Percentiles rank a stretch among this genome's conserved stretches.
phyloP scores from a whole-genome alignment of 2,329 filamentous ascomycete species.

The Ophiostoma triangulosporum region DNA sequence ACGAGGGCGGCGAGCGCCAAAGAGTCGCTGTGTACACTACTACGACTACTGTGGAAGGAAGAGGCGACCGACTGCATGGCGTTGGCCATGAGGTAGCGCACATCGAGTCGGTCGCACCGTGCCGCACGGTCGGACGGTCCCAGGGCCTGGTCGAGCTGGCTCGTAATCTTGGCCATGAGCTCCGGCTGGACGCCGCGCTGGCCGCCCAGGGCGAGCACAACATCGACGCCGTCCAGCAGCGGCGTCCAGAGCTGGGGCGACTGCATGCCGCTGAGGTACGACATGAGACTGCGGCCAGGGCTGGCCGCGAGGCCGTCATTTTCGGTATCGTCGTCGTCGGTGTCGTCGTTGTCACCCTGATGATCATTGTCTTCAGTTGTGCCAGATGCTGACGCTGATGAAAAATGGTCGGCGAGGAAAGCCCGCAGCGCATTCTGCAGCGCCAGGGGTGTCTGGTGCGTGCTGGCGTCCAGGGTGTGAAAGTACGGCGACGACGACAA shows the following conservation, averaged over 20 bases:
- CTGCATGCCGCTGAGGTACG: slow-evolving; percentile 34
- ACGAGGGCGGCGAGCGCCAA: slow-evolving; percentile 42
- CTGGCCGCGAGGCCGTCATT: not conserved
- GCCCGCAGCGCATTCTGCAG: slow-evolving; percentile 45
- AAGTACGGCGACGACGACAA: slow-evolving; percentile 21
- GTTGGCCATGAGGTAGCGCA: slow-evolving; percentile 48
- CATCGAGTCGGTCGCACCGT: slow-evolving; percentile 42
- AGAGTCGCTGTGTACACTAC: not conserved
- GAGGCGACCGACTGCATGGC: slow-evolving; percentile 44
- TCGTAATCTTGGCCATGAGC: slow-evolving; percentile 33
- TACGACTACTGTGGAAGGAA: not conserved
- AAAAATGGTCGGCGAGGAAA: slow-evolving; percentile 36
- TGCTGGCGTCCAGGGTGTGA: slow-evolving; percentile 28
- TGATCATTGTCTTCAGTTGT: not conserved
- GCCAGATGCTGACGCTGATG: not conserved
- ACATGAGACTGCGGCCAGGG: slow-evolving; percentile 29
- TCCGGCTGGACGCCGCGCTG: slow-evolving; percentile 39
- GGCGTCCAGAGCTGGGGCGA: slow-evolving; percentile 34
- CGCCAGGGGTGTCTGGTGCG: slow-evolving; percentile 33
- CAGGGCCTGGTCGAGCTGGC: slow-evolving; percentile 42
- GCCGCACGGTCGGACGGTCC: slow-evolving; percentile 28
- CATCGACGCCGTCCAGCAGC: slow-evolving; percentile 37
- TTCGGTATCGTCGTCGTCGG: no score
- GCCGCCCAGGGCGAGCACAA: slow-evolving; percentile 46
- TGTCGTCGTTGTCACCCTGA: no score